phyloP scores from a whole-genome alignment of 2,329 filamentous ascomycete genomes.

The Pestalotiopsis sp. region DNA sequence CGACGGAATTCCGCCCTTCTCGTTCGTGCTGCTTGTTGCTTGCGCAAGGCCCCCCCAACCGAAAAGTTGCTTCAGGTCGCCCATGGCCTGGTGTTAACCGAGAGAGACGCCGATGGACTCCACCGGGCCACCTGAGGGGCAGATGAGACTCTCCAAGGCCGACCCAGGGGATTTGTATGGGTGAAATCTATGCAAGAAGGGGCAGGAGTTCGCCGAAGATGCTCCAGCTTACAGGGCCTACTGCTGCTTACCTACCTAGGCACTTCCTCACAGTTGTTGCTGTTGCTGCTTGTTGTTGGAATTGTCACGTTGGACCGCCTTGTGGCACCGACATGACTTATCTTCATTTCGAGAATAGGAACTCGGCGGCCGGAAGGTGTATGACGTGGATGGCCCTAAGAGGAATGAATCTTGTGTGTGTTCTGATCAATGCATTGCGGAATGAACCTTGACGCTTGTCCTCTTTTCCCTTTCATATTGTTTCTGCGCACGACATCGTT shows the following conservation, averaged over 20 bases:
- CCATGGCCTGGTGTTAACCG: constrained; percentile 6
- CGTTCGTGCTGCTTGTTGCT: not conserved
- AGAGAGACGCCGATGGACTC: constrained; percentile 9
- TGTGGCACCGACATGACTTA: not conserved
- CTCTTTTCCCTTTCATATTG: too few relatives aligned
- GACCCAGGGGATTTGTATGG: not conserved
- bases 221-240: not conserved
- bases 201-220: not conserved
- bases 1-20: constrained; percentile 1
- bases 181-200: not conserved
- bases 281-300: not conserved
- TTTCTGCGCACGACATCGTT: not conserved
- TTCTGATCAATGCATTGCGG: not conserved
- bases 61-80: constrained; percentile 9
- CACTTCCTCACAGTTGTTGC: not conserved
- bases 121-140: constrained; percentile 6
- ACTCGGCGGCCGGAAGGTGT: not conserved
- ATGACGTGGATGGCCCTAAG: not conserved
- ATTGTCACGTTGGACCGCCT: not conserved
- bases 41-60: not conserved
- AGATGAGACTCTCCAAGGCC: not conserved
- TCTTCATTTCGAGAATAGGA: not conserved
- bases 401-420: not conserved
- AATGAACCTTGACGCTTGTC: not conserved
- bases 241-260: too few relatives aligned